Evolutionary conservation across 768 basidiomycete genomes (phyloP), one percentile per base, ranked within the genome.

Genomic region (Lactarius sp.): DNA sequence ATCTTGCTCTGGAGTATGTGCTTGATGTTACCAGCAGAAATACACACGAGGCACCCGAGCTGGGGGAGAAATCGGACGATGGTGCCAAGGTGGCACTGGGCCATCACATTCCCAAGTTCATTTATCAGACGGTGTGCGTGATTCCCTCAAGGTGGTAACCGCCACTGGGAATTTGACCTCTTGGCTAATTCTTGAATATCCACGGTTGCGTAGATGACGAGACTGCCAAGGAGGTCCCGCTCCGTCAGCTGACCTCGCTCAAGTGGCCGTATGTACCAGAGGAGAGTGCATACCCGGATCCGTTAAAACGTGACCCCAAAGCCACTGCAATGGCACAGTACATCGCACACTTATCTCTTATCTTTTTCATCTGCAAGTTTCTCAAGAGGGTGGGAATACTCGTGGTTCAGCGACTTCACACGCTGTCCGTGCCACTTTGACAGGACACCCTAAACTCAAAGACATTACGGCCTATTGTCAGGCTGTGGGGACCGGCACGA

Each of bases 1-100:
- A 99, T 74, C 81, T 97, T 42, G 97, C 96, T 0, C 81, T 86
- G 36, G 82, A 86, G 69, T 82, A 86, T 16, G 97, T 96, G 0
- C 77, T 80, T 56, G 80, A 83, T 55, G 98, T 95, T 66, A 90
- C 90, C 7, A 69, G 72, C 20, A 71, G 73, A 14, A 76, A 80
- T 49, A 60, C 75, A 14, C 67, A 62, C 13, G 60, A 66, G 12
- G 31, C 47, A 31, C 60, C 59, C 18, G 42, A 31, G 39, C 3
- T 27, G 27, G 27, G 27, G 27, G 27, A 27, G 27, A 27, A 27
- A 27, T 27, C 2, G 27, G 27, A 27, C 27, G 27, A 27, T 27
- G 27, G 27, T 27, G 27, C 27, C 27, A 27, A 27, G 27, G 27
- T 27, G 27, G 27, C 27, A 27, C 27, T 27, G 27, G 27, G 27